Evolutionary conservation across 1,139 yeast genomes (phyloP), one percentile per base, ranked within the genome.

Genomic region (Yamadazyma kanchanaburiensis): DNA sequence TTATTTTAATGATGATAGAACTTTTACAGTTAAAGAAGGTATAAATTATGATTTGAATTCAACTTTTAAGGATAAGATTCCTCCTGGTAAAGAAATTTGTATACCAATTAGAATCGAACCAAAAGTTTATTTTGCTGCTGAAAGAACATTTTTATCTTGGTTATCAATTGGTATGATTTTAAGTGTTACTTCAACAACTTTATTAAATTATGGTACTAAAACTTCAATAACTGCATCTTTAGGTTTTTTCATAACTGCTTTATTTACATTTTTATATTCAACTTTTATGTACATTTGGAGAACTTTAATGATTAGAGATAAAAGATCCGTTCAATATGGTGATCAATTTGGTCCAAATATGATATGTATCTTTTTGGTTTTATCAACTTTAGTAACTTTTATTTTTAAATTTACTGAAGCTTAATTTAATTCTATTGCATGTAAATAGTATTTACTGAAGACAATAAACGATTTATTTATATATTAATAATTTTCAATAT

Each of bases 331-430:
- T 18, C 74, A 85, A 40, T 91, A 91, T 51, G 95, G 86, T 45
- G 98, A 91, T 59, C 77, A 72, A 49, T 56, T 80, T 43, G 98
- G 98, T 1, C 97, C 97, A 13, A 81, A 83, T 40, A 69, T 79
- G 55, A 77, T 91, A 34, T 89, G 96, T 64, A 58, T 62, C 15
- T 82, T 82, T 32, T 65, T 91, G 44, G 80, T 85, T 6, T 61
- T 79, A 3, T 80, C 95, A 4, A 78, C 89, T 9, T 74, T 83
- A 19, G 70, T 78, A 30, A 81, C 94, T 14, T 88, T 85, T 53
- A 49, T 79, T 14, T 78, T 81, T 51, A 76, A 73, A 45, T 51
- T 51, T 34, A 28, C 60, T 27, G 74, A 70, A 41, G 19, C 23
- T 12, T 28, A 19, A 21, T 11, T 8, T 16, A 15, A 17, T 18